Evolutionary conservation across 345 rosid genomes (phyloP).

Genomic region (Populus euphratica): DNA sequence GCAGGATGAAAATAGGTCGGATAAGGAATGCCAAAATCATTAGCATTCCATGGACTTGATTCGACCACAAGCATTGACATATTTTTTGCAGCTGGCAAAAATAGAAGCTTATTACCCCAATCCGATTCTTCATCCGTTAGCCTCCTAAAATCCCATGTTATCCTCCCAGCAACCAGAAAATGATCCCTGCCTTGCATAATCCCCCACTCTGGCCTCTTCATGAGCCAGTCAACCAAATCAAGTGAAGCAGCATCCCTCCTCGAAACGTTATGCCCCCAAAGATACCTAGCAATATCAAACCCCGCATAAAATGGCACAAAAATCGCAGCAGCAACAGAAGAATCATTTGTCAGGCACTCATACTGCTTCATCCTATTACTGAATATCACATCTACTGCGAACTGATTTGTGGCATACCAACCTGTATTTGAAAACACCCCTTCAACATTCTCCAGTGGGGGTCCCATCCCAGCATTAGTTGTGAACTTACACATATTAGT

Average conservation of each 20-base stretch:
- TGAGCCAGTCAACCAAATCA: constrained; percentile 80
- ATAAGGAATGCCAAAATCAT: constrained; percentile 83
- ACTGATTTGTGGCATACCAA: constrained; percentile 88
- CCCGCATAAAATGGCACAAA: constrained; percentile 93
- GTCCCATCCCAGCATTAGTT: constrained; percentile 73
- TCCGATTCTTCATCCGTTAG: constrained; percentile 60
- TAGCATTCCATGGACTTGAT: constrained; percentile 91
- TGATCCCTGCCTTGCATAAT: constrained; percentile 85
- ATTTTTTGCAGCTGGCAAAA: constrained; percentile 77
- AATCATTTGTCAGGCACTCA: constrained; percentile 73
- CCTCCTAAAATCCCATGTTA: constrained; percentile 93
- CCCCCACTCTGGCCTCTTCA: constrained; percentile 82
- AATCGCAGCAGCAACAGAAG: constrained; percentile 76
- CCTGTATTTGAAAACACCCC: constrained; percentile 76
- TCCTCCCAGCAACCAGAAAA: constrained; percentile 86
- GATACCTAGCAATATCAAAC: constrained; percentile 70
- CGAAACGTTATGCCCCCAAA: constrained; percentile 78
- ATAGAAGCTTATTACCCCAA: constrained; percentile 92
- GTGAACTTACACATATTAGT: constrained; percentile 91
- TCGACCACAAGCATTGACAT: constrained; percentile 96
- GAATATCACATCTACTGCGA: constrained; percentile 83
- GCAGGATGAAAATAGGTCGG: constrained; percentile 92
- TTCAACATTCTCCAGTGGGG: constrained; percentile 70
- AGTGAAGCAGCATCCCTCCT: constrained; percentile 78
- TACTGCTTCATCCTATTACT: constrained; percentile 84